Base-by-base conservation (phyloP, 148 eudicot species). In the Amaranthus palmeri region DNA sequence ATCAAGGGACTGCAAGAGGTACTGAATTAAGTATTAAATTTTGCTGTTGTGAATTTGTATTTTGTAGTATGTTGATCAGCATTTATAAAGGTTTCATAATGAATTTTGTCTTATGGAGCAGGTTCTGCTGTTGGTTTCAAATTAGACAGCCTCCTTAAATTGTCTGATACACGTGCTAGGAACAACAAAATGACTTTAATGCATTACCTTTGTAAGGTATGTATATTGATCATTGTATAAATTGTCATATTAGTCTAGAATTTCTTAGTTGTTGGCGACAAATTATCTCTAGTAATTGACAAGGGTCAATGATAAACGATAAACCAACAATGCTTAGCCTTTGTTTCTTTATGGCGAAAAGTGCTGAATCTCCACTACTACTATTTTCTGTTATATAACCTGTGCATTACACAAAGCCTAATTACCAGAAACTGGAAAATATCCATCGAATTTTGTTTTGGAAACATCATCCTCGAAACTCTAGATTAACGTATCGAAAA, bases 1-100 rank as follows among this genome's bases (percentile, higher is more conserved):
- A 95, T 78, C 98, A 95, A 87, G 98, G 98, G 80, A 95, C 98
- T 78, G 96, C 98, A 56, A 86, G 98, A 83, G 98, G 98, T 91
- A 89, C 41, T 25, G 15, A 13, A 73, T 44, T 59, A 46, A 5
- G 10, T 65, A 57, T 43, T 49, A 25, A 25, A 11, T 56, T 47
- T 50, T 49, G 25, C 59, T 71, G 40, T 70, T 36, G 53, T 25
- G 36, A 25, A 25, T 25, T 56, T 57, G 41, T 51, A 54, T 48
- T 77, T 12, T 56, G 42, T 62, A 25, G 48, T 69, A 59, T 15
- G 51, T 60, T 72, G 54, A 47, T 44, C 12, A 60, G 54, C 67
- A 54, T 63, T 56, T 72, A 70, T 4, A 60, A 63, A 15, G 36
- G 17, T 15, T 58, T 53, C 53, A 14, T 41, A 44, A 11, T 11